Conservation (phyloP, 2,329 filamentous ascomycete genomes). For the Cadophora sp. region DNA sequence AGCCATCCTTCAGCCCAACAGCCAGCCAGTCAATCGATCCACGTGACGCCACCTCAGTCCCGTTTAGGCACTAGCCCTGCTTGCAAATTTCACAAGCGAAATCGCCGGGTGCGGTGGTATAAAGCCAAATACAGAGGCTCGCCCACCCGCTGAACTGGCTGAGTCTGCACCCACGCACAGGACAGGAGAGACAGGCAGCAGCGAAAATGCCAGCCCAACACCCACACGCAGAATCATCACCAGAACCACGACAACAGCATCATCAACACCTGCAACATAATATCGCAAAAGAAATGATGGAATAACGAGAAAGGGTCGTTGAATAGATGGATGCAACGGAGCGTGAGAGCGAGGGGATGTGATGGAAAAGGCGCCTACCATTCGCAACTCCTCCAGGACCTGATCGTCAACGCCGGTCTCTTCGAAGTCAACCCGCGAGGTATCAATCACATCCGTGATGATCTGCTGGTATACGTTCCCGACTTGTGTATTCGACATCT, state of each 20-base stretch:
- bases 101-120: slow-evolving; percentile 36
- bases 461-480: slow-evolving; percentile 82
- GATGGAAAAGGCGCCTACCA: slow-evolving; percentile 64
- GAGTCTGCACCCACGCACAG: slow-evolving; percentile 20
- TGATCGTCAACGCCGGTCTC: slow-evolving; percentile 90
- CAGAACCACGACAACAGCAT: neutral
- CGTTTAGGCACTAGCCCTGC: slow-evolving; percentile 35
- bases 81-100: slow-evolving; percentile 38
- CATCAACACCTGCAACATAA: neutral
- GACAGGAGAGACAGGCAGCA: slow-evolving; percentile 34
- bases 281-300: neutral
- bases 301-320: slow-evolving; percentile 10
- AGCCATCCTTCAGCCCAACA: slow-evolving; percentile 16
- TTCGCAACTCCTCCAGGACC: slow-evolving; percentile 84
- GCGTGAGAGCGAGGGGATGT: slow-evolving; percentile 3
- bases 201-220: slow-evolving; percentile 8
- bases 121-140: slow-evolving; percentile 46
- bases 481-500: slow-evolving; percentile 45
- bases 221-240: neutral
- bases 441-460: slow-evolving; percentile 87
- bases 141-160: slow-evolving; percentile 41
- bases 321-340: neutral
- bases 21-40: neutral
- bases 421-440: slow-evolving; percentile 94
- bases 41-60: slow-evolving; percentile 26